Evolutionary conservation across 768 basidiomycete genomes (phyloP), one percentile per base, ranked within the genome.

Genomic region (Pluteus cervinus): DNA sequence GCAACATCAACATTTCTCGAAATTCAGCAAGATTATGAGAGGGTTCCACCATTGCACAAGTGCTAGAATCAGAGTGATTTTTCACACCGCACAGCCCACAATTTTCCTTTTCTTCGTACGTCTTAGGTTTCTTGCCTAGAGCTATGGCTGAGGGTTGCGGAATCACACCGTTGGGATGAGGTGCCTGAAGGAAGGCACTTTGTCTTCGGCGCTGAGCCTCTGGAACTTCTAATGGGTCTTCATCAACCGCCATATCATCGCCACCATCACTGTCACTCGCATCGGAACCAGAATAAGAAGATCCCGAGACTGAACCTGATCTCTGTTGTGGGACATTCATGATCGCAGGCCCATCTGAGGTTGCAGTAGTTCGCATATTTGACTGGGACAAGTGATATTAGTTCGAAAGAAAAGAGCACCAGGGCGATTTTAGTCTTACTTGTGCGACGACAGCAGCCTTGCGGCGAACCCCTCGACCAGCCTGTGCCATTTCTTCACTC

Each of bases 391-490:
- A n/a, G n/a, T n/a, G n/a, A n/a, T n/a, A n/a, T n/a, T n/a, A n/a
- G n/a, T n/a, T n/a, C n/a, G n/a, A n/a, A n/a, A n/a, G n/a, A n/a
- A n/a, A n/a, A n/a, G n/a, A n/a, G n/a, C n/a, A n/a, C n/a, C n/a
- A n/a, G n/a, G n/a, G n/a, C n/a, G n/a, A 25, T 33, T 24, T 18
- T 33, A 28, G 21, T 42, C 33, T 28, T 22, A 65, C 68, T 46
- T 70, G 72, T 52, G 71, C 65, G 31, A 71, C 57, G 36, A 75
- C 80, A 33, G 86, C 86, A 34, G 86, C 86, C 43, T 72, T 76
- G 23, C 86, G 78, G 43, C 85, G 78, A 17, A 71, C 81, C 24
- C 87, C 86, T 47, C 86, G 76, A 29, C 86, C 88, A 2, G 79
- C 81, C 28, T 61, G 56, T 33, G 75, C 78, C 23, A 68, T 54